These are phyloP conservation scores for Huntiella savannae DNA, from an alignment of 2,329 filamentous ascomycete species.

Conservation along the genomic window DNA sequence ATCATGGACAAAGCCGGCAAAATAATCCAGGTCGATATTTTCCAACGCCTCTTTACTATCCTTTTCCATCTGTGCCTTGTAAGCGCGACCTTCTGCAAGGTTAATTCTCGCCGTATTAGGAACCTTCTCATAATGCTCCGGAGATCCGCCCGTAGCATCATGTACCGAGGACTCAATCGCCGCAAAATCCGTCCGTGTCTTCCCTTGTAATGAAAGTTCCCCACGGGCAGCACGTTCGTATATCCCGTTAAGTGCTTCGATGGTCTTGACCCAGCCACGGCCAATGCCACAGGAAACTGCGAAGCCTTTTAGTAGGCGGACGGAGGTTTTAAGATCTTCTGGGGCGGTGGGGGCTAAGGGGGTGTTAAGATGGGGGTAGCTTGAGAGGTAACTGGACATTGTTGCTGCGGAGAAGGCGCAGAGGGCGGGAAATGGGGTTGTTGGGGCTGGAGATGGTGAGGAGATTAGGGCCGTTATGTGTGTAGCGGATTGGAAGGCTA, in stretches of 20 bases:
- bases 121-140: not conserved
- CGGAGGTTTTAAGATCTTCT: not conserved
- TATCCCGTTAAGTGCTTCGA: not conserved
- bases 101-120: constrained; percentile 6
- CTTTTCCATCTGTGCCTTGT: not conserved
- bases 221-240: constrained; percentile 6
- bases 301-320: constrained; percentile 2
- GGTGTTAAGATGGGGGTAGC: constrained; percentile 19
- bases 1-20: constrained; percentile 1
- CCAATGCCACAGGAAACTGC: constrained; percentile 3
- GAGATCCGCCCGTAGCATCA: constrained; percentile 3
- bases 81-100: not conserved
- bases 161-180: constrained; percentile 9
- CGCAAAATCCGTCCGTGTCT: constrained; percentile 7
- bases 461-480: not conserved
- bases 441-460: constrained; percentile 12
- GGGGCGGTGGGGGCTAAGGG: constrained; percentile 13
- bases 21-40: not conserved
- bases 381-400: constrained; percentile 22
- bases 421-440: constrained; percentile 26
- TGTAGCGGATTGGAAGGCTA: no score
- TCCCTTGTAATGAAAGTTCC: constrained; percentile 2
- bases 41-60: not conserved
- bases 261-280: constrained; percentile 4
- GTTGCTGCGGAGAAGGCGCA: constrained; percentile 26